Evolutionary conservation across 2,329 filamentous ascomycete species (phyloP).

Genomic region (Colletotrichum camelliae): DNA sequence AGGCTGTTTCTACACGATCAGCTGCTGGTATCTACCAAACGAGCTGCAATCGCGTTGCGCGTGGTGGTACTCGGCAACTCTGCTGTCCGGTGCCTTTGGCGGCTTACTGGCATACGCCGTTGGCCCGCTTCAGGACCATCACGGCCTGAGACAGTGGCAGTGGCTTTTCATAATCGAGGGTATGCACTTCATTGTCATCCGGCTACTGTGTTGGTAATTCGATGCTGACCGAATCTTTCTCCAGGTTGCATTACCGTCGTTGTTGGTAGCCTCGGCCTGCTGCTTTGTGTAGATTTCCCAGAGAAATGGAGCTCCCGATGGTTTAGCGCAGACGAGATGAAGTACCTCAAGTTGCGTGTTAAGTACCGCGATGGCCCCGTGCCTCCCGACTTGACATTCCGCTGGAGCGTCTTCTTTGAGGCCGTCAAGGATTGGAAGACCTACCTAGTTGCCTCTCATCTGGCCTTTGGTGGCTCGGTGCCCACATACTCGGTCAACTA

Average conservation of each 20-base stretch:
- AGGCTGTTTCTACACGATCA: background rate
- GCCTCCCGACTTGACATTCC: background rate
- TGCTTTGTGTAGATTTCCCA: background rate
- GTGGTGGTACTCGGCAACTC: background rate
- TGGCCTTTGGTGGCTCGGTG: background rate
- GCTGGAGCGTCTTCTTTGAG: background rate
- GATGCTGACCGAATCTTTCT: background rate
- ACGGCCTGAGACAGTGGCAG: background rate
- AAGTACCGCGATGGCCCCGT: background rate
- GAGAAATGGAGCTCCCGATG: background rate
- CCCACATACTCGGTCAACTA: background rate
- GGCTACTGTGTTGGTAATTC: background rate
- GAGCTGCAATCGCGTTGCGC: background rate
- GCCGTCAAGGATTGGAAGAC: background rate
- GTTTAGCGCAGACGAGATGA: background rate
- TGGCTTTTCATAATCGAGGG: background rate
- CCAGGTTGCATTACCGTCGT: background rate
- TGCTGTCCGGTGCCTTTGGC: background rate
- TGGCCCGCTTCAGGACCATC: background rate
- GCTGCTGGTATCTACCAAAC: background rate
- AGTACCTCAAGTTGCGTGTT: background rate
- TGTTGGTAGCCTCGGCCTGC: background rate
- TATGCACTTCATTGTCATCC: background rate
- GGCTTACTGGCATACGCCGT: background rate
- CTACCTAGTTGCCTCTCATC: background rate